Conservation (phyloP, 192 early-diverging fungal species). For the Gryganskiella cystojenkinii region DNA sequence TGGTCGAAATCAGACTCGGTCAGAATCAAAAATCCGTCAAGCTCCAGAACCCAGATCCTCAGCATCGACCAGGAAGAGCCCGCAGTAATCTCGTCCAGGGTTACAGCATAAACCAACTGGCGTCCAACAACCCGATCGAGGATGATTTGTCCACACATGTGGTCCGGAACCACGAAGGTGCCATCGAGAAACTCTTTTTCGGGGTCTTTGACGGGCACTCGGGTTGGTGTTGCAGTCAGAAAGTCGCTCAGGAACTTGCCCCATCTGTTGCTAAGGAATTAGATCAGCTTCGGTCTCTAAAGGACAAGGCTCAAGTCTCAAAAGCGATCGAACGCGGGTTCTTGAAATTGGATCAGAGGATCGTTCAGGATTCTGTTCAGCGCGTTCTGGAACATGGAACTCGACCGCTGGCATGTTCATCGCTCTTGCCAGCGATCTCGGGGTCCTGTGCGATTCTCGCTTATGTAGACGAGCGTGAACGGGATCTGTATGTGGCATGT, state of each 20-base stretch:
- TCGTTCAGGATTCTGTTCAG: slow-evolving; percentile 53
- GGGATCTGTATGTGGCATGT: slow-evolving; percentile 63
- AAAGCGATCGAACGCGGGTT: slow-evolving; percentile 57
- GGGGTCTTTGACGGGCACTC: slow-evolving; percentile 67
- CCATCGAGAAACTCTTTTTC: slow-evolving; percentile 49
- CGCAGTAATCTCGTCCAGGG: slow-evolving; percentile 20
- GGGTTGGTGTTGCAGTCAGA: slow-evolving; percentile 59
- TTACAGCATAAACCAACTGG: slow-evolving; percentile 52
- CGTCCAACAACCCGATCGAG: slow-evolving; percentile 62
- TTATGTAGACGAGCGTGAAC: slow-evolving; percentile 54
- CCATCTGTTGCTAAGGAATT: slow-evolving; percentile 57
- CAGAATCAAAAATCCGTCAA: slow-evolving; percentile 31
- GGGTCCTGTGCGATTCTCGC: slow-evolving; percentile 65
- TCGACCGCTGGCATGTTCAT: slow-evolving; percentile 35
- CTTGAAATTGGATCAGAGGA: slow-evolving; percentile 58
- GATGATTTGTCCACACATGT: slow-evolving; percentile 54
- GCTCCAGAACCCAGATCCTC: not conserved
- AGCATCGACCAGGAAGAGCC: not conserved
- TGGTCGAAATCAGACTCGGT: slow-evolving; percentile 28
- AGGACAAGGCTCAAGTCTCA: not conserved
- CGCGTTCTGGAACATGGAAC: slow-evolving; percentile 45
- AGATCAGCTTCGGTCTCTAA: slow-evolving; percentile 9
- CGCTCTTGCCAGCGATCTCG: slow-evolving; percentile 53
- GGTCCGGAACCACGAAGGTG: slow-evolving; percentile 24
- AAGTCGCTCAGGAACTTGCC: slow-evolving; percentile 56